phyloP scores from a whole-genome alignment of 78 protist species.

The Pigoraptor vietnamica region DNA sequence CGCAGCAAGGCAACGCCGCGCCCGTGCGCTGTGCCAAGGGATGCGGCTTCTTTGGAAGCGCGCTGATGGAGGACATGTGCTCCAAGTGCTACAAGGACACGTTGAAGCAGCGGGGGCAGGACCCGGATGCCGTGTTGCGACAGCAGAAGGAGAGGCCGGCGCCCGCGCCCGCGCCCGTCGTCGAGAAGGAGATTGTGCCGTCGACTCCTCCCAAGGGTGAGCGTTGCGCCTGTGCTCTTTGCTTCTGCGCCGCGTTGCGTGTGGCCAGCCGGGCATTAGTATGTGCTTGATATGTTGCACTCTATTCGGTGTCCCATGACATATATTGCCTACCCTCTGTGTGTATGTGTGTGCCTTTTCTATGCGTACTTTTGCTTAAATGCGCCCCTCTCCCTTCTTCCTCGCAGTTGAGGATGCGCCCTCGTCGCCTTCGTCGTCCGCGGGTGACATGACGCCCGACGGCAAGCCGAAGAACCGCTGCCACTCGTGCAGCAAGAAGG shows the following conservation, averaged over 20 bases:
- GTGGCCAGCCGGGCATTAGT: too few species aligned
- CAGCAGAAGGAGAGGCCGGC: neutral
- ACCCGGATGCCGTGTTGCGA: neutral
- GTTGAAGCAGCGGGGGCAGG: neutral
- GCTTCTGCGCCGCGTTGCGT: too few species aligned
- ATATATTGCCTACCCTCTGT: too few species aligned
- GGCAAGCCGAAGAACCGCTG: slow-evolving; percentile 14
- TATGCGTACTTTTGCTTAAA: neutral
- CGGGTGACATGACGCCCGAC: neutral
- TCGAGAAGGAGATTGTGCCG: too few species aligned
- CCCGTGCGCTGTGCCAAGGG: slow-evolving; percentile 41
- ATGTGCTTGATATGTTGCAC: too few species aligned
- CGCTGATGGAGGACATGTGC: slow-evolving; percentile 41
- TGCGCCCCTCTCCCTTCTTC: neutral
- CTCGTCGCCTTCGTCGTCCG: neutral
- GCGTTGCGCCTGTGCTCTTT: too few species aligned
- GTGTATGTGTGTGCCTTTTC: neutral
- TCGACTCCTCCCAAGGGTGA: too few species aligned
- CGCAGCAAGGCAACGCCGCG: neutral
- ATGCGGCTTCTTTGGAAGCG: slow-evolving; percentile 51
- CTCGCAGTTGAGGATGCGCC: too few species aligned
- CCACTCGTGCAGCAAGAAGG: slow-evolving; percentile 55
- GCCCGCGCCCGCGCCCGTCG: neutral
- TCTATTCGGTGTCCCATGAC: too few species aligned
- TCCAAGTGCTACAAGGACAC: slow-evolving; percentile 45